Conservation (phyloP, 176 grass and related monocot genomes). For the Hyparrhenia diplandra region DNA sequence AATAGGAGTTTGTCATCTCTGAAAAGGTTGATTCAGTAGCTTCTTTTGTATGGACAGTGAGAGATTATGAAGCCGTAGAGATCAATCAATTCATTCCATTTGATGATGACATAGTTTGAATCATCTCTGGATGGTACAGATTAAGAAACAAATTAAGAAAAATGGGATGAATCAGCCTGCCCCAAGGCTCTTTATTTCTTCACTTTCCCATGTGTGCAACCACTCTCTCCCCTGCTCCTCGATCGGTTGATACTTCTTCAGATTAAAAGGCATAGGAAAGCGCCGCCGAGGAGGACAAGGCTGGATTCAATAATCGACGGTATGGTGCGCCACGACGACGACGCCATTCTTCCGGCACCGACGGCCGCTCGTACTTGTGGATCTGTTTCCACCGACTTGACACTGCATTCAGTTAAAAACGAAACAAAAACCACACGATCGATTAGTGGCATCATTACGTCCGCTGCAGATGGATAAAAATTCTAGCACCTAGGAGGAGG, state of each 20-base stretch:
- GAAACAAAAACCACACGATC: background rate
- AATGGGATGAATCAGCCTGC: too few species aligned
- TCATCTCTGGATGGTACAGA: background rate
- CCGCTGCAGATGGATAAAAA: background rate
- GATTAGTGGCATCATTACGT: background rate
- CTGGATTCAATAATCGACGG: background rate
- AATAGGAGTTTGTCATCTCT: too few species aligned
- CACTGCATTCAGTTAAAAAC: constrained; percentile 6
- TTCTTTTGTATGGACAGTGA: too few species aligned
- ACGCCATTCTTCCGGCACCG: background rate
- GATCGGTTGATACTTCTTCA: background rate
- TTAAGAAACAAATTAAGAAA: background rate
- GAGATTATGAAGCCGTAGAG: too few species aligned
- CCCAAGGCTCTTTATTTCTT: background rate
- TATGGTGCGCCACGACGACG: background rate
- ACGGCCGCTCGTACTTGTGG: constrained; percentile 13
- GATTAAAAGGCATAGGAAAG: background rate
- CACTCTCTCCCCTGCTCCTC: too few species aligned
- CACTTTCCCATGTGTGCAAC: background rate
- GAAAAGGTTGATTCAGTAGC: too few species aligned
- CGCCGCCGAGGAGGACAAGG: background rate
- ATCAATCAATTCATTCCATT: background rate
- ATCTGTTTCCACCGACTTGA: constrained; percentile 34
- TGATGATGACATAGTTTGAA: too few species aligned
- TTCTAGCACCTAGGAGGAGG: background rate